phyloP scores from a whole-genome alignment of 192 early-diverging fungal species.

The Linnemannia schmuckeri region DNA sequence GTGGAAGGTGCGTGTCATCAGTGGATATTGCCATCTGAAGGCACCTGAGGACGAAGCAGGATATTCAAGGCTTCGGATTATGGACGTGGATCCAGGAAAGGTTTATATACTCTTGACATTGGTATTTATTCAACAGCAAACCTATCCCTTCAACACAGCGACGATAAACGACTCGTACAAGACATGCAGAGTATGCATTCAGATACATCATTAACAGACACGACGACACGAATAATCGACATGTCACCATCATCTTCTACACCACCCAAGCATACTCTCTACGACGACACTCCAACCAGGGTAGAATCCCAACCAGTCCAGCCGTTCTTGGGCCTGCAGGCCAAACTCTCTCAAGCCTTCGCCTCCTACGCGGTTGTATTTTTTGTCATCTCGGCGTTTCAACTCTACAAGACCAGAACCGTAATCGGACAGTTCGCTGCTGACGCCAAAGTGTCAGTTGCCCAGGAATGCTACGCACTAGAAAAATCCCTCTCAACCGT shows the following conservation, averaged over 20 bases:
- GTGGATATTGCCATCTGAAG: neutral
- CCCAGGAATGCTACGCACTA: constrained; percentile 21
- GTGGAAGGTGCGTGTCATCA: neutral
- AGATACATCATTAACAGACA: neutral
- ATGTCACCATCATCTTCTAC: neutral
- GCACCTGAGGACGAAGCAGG: neutral
- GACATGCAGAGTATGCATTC: neutral
- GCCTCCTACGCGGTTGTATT: constrained; percentile 25
- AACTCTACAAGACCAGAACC: constrained; percentile 17
- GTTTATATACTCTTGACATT: neutral
- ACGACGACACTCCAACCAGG: neutral
- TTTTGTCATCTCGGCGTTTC: constrained; percentile 33
- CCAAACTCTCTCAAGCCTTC: constrained; percentile 46
- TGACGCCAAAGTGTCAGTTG: constrained; percentile 9
- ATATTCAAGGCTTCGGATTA: neutral
- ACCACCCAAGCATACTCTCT: neutral
- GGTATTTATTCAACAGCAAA: neutral
- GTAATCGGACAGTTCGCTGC: neutral
- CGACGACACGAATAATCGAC: neutral
- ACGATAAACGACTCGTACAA: neutral
- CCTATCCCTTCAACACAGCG: neutral
- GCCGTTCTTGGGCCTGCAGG: constrained; percentile 22
- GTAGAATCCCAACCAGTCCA: neutral
- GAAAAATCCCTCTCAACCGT: constrained; percentile 9
- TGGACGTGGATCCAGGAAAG: neutral